phyloP scores from a whole-genome alignment of 306 rosid genomes.

The Carpinus viminea region DNA sequence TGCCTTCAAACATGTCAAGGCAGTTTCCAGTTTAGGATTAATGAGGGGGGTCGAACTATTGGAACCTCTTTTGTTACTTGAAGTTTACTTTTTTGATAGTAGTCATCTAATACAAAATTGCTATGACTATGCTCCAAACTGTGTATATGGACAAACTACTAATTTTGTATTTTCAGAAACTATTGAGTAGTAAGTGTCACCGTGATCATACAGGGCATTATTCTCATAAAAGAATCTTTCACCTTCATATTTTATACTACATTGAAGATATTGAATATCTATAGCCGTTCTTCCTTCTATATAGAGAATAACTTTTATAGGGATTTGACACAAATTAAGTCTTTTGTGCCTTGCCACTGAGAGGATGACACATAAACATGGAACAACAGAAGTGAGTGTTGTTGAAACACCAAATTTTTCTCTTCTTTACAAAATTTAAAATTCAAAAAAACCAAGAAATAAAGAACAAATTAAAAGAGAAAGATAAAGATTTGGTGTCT shows the following conservation, averaged over 20 bases:
- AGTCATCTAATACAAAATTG: neutral
- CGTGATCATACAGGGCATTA: neutral
- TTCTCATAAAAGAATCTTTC: neutral
- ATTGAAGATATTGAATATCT: neutral
- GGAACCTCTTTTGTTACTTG: neutral
- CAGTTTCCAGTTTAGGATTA: neutral
- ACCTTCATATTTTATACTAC: neutral
- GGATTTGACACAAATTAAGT: too few species aligned
- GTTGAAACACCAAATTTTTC: too few species aligned
- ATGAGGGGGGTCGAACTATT: neutral
- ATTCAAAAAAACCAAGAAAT: too few species aligned
- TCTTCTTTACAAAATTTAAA: too few species aligned
- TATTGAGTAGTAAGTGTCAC: neutral
- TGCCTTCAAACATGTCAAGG: neutral
- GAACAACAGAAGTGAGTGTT: too few species aligned
- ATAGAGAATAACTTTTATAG: too few species aligned
- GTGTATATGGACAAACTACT: neutral
- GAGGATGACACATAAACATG: too few species aligned
- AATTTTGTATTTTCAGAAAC: neutral
- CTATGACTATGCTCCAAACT: neutral
- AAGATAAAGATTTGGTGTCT: too few species aligned
- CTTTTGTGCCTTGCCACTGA: too few species aligned
- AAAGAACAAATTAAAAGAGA: too few species aligned
- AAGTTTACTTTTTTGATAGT: neutral
- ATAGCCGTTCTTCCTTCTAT: neutral